phyloP scores from a whole-genome alignment of 2,329 filamentous ascomycete species.

The Taxawa tesnikishii region DNA sequence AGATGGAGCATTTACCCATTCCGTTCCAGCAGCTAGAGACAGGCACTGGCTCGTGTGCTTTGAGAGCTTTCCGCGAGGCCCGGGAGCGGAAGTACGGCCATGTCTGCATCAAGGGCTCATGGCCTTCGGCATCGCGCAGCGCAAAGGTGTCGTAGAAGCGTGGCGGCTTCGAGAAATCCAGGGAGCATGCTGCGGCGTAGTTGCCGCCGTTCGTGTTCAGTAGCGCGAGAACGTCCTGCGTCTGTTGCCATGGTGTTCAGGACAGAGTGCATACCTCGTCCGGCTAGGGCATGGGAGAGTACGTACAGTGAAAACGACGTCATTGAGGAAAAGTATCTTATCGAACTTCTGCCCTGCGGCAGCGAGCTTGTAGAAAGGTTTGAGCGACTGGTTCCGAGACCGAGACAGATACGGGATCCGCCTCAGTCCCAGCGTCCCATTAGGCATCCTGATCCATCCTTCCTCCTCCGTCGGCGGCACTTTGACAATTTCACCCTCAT shows the following conservation, averaged over 20 bases:
- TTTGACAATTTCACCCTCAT: conserved; percentile 35
- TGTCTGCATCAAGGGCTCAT: conserved; percentile 38
- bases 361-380: conserved; percentile 42
- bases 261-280: too few species aligned
- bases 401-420: conserved; percentile 57
- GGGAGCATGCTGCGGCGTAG: conserved; percentile 50
- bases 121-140: conserved; percentile 40
- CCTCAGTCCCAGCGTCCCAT: conserved; percentile 42
- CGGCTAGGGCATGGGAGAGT: too few species aligned
- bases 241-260: conserved; percentile 20
- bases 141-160: conserved; percentile 53
- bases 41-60: conserved; percentile 39
- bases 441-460: conserved; percentile 53
- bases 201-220: conserved; percentile 45
- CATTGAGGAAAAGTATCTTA: conserved; percentile 50
- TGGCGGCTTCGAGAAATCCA: conserved; percentile 45
- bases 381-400: conserved; percentile 51
- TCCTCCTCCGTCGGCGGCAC: conserved; percentile 27
- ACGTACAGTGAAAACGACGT: conserved; percentile 48
- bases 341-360: conserved; percentile 41
- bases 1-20: conserved; percentile 29
- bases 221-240: conserved; percentile 42
- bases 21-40: conserved; percentile 61
- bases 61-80: conserved; percentile 41
- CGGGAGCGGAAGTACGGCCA: conserved; percentile 48